A percentile compares a stretch with the other conserved stretches of the same genome.
Conservation (phyloP, 2,329 filamentous ascomycete genomes). For the Exutisphaerella laricina region DNA sequence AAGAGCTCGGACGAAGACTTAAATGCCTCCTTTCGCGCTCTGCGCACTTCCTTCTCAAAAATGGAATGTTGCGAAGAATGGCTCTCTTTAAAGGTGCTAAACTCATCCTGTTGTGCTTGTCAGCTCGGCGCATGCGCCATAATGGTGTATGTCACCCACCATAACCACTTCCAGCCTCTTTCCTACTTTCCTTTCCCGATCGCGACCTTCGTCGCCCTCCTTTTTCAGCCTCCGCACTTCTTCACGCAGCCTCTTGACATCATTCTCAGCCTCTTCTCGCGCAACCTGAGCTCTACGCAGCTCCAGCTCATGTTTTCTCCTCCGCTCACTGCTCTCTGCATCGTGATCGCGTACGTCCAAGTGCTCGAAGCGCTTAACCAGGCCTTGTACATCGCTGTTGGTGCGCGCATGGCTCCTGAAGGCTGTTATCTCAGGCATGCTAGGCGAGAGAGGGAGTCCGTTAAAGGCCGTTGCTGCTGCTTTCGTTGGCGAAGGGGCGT, state of each 20-base stretch:
- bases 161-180: slow-evolving; percentile 64
- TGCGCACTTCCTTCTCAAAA: slow-evolving; percentile 69
- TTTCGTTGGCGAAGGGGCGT: slow-evolving; percentile 13
- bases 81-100: slow-evolving; percentile 62
- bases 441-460: slow-evolving; percentile 28
- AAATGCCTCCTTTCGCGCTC: slow-evolving; percentile 66
- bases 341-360: slow-evolving; percentile 51
- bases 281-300: slow-evolving; percentile 41
- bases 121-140: slow-evolving; percentile 13
- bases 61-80: slow-evolving; percentile 36
- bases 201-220: slow-evolving; percentile 59
- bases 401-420: slow-evolving; percentile 44
- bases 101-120: slow-evolving; percentile 54
- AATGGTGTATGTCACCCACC: slow-evolving; percentile 46
- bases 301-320: slow-evolving; percentile 40
- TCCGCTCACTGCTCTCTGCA: slow-evolving; percentile 36
- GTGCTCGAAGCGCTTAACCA: slow-evolving; percentile 67
- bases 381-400: slow-evolving; percentile 53
- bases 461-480: slow-evolving; percentile 15
- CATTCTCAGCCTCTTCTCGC: slow-evolving; percentile 63
- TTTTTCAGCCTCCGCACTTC: slow-evolving; percentile 53
- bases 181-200: slow-evolving; percentile 60
- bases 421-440: slow-evolving; percentile 29
- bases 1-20: slow-evolving; percentile 65
- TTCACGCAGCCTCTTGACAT: slow-evolving; percentile 58